Evolutionary conservation across 2,329 filamentous ascomycete genomes (phyloP), one percentile per base, ranked within the genome.

Genomic region (Neocatenulostroma microsporum): DNA sequence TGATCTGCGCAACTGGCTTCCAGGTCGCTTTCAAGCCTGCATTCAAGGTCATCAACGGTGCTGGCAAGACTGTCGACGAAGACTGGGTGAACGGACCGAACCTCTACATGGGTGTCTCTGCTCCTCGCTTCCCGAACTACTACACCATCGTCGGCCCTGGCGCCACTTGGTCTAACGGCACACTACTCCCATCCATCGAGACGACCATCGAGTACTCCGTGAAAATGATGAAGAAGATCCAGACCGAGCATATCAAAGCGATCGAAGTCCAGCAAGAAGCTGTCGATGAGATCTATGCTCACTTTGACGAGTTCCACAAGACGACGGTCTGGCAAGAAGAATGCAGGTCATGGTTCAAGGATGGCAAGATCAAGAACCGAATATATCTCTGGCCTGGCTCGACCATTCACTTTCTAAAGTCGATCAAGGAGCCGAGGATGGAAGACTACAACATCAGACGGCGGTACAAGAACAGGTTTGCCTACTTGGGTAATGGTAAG

Each of bases 391-490:
- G 63, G 64, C 66, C 65, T 2, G 64, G 63, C 4, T 62, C 56
- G 11, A 64, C 66, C 5, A 52, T 73, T n/a, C 68, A 73, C 49
- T 70, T 67, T 42, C 63, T 72, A 30, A 66, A 73, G 45, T 62
- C 63, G 5, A 46, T 73, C 29, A 57, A 57, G 37, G 62, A 71
- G 30, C 50, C 66, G 1, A 56, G 69, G 0, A 53, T 59, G 25
- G 69, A 73, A 23, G 70, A 73, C 44, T 66, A 63, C 51, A 62
- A 70, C 5, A 49, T 70, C 17, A 61, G 31, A 30, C 34, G 36
- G 36, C 29, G 36, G 21, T 29, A 39, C 23, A 27, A 32, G 29
- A 39, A 39, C 21, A 7, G 60, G 12, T 63, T 62, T 36, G 53
- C 55, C 3, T 63, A 56, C 50, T 28, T 63, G 19, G 62, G 61